Conservation (phyloP, 2,329 filamentous ascomycete species). For the Knoxdaviesia proteae region DNA sequence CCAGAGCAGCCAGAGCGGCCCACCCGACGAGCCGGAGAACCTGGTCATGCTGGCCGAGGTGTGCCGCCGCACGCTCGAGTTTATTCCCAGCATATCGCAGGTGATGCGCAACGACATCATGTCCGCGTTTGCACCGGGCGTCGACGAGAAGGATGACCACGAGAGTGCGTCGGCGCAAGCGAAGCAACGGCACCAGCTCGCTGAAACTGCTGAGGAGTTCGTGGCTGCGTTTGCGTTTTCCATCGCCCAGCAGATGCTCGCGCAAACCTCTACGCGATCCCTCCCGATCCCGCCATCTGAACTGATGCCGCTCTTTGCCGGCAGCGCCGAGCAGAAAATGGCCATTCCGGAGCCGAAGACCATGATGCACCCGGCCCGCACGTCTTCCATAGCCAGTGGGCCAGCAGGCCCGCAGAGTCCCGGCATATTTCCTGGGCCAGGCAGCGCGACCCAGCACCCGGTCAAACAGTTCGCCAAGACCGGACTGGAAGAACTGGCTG, state of each 20-base stretch:
- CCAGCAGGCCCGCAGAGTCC: constrained; percentile 20
- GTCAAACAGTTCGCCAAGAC: constrained; percentile 27
- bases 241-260: constrained; percentile 54
- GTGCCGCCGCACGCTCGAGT: constrained; percentile 62
- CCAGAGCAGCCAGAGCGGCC: not conserved
- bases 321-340: constrained; percentile 36
- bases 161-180: constrained; percentile 2
- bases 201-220: constrained; percentile 47
- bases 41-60: constrained; percentile 67
- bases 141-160: constrained; percentile 16
- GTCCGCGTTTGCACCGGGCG: constrained; percentile 30
- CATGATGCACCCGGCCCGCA: constrained; percentile 47
- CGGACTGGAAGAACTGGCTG: constrained; percentile 65
- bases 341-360: constrained; percentile 48
- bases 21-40: constrained; percentile 44
- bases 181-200: constrained; percentile 12
- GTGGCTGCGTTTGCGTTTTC: constrained; percentile 63
- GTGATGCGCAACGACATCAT: constrained; percentile 62
- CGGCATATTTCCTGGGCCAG: constrained; percentile 28
- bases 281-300: constrained; percentile 44
- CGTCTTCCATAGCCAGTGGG: constrained; percentile 13
- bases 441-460: constrained; percentile 18
- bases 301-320: constrained; percentile 16
- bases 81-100: constrained; percentile 61
- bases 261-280: constrained; percentile 50